Evolutionary conservation across 257 asterid species (phyloP).

Genomic region (Solanum chilense): DNA sequence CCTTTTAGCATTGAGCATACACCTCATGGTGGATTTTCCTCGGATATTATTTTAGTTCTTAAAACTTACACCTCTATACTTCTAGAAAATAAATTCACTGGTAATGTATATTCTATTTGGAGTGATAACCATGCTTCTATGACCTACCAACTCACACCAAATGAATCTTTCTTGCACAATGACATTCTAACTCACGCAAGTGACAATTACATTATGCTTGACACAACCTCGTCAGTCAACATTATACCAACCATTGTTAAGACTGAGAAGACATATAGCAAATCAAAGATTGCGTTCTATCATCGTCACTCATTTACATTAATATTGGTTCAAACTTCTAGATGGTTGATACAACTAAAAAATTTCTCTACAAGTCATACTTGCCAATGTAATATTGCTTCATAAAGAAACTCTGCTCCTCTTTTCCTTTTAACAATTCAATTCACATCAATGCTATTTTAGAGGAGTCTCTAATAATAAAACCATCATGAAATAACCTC

Average conservation of each 20-base stretch:
- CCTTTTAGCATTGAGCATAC: neutral
- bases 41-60: neutral
- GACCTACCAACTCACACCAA: neutral
- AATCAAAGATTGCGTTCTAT: neutral
- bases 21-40: neutral
- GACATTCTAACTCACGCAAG: neutral
- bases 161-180: neutral
- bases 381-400: neutral
- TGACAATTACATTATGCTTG: neutral
- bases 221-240: neutral
- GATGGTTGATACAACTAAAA: neutral
- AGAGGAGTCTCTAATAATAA: neutral
- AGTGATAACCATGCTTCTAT: neutral
- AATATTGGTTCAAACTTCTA: neutral
- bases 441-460: neutral
- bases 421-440: neutral
- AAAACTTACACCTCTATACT: neutral
- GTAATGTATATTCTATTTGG: neutral
- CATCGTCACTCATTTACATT: neutral
- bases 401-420: neutral
- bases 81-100: neutral
- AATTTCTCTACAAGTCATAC: neutral
- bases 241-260: neutral
- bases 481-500: neutral
- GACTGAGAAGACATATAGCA: neutral